phyloP scores from a whole-genome alignment of 495 filamentous ascomycete species.

The Daldinia loculata region DNA sequence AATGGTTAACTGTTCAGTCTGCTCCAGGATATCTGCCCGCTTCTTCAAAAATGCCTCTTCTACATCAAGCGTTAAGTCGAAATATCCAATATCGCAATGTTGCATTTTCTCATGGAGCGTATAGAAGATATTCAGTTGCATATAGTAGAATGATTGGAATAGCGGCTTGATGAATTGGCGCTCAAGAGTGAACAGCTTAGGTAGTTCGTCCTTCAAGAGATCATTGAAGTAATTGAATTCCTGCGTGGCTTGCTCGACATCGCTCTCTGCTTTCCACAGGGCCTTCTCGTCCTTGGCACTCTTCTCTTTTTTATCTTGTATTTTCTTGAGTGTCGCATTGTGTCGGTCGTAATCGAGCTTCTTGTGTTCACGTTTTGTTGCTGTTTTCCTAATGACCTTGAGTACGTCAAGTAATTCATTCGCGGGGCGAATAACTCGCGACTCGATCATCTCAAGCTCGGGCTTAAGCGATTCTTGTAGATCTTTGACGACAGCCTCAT shows the following conservation, averaged over 20 bases:
- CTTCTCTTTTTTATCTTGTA: constrained; percentile 97
- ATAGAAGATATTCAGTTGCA: constrained; percentile 99
- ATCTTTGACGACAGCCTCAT: constrained; percentile 89
- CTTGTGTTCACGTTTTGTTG: constrained; percentile 93
- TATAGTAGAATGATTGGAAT: constrained; percentile 99
- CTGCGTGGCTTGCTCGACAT: constrained; percentile 90
- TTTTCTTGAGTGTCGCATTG: constrained; percentile 82
- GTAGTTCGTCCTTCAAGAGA: constrained; percentile 92
- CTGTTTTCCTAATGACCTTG: constrained; percentile 90
- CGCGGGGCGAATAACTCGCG: constrained; percentile 88
- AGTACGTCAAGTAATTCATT: constrained; percentile 94
- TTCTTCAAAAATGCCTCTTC: constrained; percentile 90
- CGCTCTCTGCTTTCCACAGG: constrained; percentile 92
- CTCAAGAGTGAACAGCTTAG: constrained; percentile 91
- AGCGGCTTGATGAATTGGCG: constrained; percentile 95
- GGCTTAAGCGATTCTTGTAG: constrained; percentile 87
- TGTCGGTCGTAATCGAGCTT: constrained; percentile 95
- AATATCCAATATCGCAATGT: constrained; percentile 94
- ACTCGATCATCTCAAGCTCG: constrained; percentile 98
- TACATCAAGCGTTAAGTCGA: constrained; percentile 87
- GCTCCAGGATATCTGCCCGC: constrained; percentile 84
- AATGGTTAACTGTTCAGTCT: constrained; percentile 81
- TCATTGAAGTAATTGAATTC: constrained; percentile 98
- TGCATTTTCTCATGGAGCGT: constrained; percentile 99
- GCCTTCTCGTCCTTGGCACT: constrained; percentile 97